Evolutionary conservation across 2,329 filamentous ascomycete genomes (phyloP).

Genomic region (Furcasterigmium sp.): DNA sequence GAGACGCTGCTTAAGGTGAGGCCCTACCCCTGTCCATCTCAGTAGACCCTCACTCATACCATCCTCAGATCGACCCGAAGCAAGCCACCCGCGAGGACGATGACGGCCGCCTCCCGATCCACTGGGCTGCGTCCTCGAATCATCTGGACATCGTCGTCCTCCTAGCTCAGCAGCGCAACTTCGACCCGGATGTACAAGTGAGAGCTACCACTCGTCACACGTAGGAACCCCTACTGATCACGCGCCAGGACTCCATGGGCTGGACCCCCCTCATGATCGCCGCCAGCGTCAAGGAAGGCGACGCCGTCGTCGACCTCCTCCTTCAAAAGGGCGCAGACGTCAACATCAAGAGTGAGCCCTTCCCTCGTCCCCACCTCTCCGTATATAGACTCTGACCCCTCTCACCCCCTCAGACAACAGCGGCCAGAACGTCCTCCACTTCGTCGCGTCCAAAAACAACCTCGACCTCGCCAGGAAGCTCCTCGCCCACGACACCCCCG

Average conservation of each 20-base stretch:
- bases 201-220: slow-evolving; percentile 1
- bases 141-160: slow-evolving; percentile 68
- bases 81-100: slow-evolving; percentile 69
- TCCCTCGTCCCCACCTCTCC: background rate
- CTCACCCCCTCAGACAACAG: background rate
- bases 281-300: slow-evolving; percentile 66
- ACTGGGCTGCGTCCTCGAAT: slow-evolving; percentile 91
- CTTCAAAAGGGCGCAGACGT: slow-evolving; percentile 66
- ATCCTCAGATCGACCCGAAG: slow-evolving; percentile 67
- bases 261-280: slow-evolving; percentile 87
- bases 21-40: background rate
- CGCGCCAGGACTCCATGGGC: slow-evolving; percentile 62
- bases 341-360: slow-evolving; percentile 60
- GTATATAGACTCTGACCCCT: background rate
- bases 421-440: slow-evolving; percentile 76
- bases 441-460: slow-evolving; percentile 85
- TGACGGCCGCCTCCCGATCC: slow-evolving; percentile 83
- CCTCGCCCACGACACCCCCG: slow-evolving; percentile 62
- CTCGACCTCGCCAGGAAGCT: slow-evolving; percentile 75
- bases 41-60: slow-evolving; percentile 7
- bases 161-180: slow-evolving; percentile 63
- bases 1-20: slow-evolving; percentile 50
- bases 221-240: background rate
- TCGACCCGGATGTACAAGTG: slow-evolving; percentile 80
- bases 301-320: slow-evolving; percentile 62